Percentiles rank a stretch among this genome's conserved stretches.
Evolutionary conservation across 441 rosid species (phyloP).

Genomic region (Croton laevigatus): DNA sequence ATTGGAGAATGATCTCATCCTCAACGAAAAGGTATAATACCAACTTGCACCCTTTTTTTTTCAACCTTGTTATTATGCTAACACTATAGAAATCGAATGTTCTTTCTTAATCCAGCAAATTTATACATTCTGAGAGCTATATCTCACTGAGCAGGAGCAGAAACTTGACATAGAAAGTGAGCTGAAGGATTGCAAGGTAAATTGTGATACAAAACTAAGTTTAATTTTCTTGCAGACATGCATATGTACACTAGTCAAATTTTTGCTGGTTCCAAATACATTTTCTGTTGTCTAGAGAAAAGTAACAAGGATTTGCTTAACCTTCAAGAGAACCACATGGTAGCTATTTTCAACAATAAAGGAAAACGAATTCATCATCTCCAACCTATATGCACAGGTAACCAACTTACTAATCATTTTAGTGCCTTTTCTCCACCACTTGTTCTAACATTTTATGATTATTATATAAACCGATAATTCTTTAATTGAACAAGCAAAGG

Average conservation of each 20-base stretch:
- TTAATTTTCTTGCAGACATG: constrained; percentile 17
- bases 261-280: no score
- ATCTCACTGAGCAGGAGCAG: constrained; percentile 65
- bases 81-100: not conserved
- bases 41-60: constrained; percentile 4
- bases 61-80: not conserved
- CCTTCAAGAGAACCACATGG: constrained; percentile 57
- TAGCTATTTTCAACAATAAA: constrained; percentile 45
- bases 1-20: constrained; percentile 59
- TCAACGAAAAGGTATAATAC: constrained; percentile 58
- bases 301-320: constrained; percentile 54
- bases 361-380: constrained; percentile 60
- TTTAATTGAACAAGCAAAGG: constrained; percentile 64
- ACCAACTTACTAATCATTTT: constrained; percentile 9
- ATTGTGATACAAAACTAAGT: constrained; percentile 14
- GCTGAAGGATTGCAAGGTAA: constrained; percentile 72
- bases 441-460: constrained; percentile 8
- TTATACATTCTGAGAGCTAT: constrained; percentile 57
- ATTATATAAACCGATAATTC: constrained; percentile 48
- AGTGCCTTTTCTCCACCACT: not conserved
- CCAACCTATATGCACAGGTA: constrained; percentile 65
- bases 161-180: constrained; percentile 59
- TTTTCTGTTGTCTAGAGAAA: constrained; percentile 37
- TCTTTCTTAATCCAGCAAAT: constrained; percentile 53
- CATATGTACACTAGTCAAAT: constrained; percentile 3